Conservation (phyloP, 129 eudicot species). For the sunflower (Helianthus annuus) region DNA sequence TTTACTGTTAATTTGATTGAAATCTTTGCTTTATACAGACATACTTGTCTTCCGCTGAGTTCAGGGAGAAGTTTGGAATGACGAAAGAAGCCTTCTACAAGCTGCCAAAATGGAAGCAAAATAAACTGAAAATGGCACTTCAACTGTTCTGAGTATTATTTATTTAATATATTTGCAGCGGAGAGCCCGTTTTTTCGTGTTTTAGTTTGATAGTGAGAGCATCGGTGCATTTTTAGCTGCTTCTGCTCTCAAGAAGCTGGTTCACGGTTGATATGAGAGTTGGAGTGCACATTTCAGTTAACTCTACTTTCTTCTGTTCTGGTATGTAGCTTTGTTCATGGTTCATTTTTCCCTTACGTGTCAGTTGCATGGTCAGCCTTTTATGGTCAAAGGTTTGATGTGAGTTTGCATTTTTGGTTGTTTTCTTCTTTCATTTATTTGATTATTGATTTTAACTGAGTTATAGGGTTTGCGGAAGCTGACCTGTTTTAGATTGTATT, state of each 20-base stretch:
- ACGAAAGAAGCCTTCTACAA: conserved; percentile 70
- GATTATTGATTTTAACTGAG: conserved; percentile 35
- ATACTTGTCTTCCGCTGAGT: conserved; percentile 76
- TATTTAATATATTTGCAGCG: conserved; percentile 27
- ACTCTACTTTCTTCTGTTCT: conserved; percentile 18
- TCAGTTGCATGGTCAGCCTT: conserved; percentile 37
- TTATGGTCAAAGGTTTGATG: conserved; percentile 43
- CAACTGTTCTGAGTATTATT: conserved; percentile 54
- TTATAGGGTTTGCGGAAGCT: conserved; percentile 41
- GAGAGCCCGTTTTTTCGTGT: conserved; percentile 31
- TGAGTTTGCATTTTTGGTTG: conserved; percentile 64
- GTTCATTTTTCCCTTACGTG: not conserved
- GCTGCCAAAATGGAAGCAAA: conserved; percentile 98
- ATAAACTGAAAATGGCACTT: conserved; percentile 86
- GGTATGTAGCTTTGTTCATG: conserved; percentile 27
- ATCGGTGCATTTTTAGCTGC: conserved; percentile 85
- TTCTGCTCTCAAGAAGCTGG: conserved; percentile 74
- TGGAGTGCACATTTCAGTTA: conserved; percentile 34
- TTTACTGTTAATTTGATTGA: not conserved
- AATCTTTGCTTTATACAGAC: conserved; percentile 50
- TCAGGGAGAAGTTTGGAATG: conserved; percentile 94
- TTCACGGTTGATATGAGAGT: conserved; percentile 36
- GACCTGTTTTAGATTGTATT: conserved; percentile 42
- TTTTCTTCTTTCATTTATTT: conserved; percentile 19
- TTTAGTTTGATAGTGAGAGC: conserved; percentile 52